A percentile compares a stretch with the other conserved stretches of the same genome.
Conservation (phyloP, 176 grass and related monocot genomes). For the Leersia perrieri region DNA sequence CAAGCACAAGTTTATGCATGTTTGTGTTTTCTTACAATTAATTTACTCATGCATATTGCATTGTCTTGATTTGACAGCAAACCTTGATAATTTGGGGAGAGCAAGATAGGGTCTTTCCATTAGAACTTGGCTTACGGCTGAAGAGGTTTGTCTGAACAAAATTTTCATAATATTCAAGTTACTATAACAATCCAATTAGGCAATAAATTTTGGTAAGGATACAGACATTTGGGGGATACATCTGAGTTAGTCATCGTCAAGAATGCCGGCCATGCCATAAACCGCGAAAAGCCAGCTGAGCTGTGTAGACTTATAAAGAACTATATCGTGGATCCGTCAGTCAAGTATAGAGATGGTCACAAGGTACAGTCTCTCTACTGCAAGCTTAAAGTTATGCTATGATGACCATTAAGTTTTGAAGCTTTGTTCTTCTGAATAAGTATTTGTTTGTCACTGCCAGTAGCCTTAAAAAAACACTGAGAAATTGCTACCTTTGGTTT, state of each 20-base stretch:
- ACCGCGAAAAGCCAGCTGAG: slow-evolving; percentile 72
- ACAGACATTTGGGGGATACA: slow-evolving; percentile 83
- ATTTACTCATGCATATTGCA: neutral
- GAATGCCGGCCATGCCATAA: slow-evolving; percentile 84
- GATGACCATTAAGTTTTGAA: neutral
- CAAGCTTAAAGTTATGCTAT: neutral
- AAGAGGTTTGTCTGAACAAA: slow-evolving; percentile 45
- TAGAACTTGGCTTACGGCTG: slow-evolving; percentile 72
- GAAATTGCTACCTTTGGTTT: slow-evolving; percentile 17
- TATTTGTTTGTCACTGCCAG: neutral
- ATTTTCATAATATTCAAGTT: neutral
- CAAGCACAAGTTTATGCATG: neutral
- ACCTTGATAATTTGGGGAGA: slow-evolving; percentile 98
- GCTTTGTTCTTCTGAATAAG: neutral
- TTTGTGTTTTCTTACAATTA: neutral
- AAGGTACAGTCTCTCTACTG: slow-evolving; percentile 34
- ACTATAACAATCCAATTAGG: neutral
- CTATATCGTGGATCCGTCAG: slow-evolving; percentile 42
- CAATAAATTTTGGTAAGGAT: slow-evolving; percentile 25
- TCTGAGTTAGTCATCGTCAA: slow-evolving; percentile 59
- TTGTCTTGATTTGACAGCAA: slow-evolving; percentile 40
- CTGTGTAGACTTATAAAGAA: slow-evolving; percentile 62
- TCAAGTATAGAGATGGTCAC: slow-evolving; percentile 40
- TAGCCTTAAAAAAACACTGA: neutral
- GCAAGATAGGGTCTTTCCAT: slow-evolving; percentile 72